These are phyloP conservation scores for Zygoascus tannicola DNA, from an alignment of 805 yeast species.

Conservation along the genomic window DNA sequence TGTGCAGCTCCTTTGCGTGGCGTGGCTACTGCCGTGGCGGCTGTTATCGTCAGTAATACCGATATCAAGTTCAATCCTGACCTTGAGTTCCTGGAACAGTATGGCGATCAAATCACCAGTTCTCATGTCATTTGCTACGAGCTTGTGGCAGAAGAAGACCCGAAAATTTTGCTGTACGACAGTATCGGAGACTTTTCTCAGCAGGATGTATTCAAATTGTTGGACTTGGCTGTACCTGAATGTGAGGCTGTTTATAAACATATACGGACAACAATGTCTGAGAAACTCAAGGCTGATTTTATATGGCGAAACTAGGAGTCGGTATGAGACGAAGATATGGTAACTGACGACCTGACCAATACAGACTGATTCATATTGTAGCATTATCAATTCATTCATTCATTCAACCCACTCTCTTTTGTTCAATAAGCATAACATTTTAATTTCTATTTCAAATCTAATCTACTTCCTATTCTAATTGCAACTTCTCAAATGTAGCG, in stretches of 20 bases:
- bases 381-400: neutral
- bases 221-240: constrained; percentile 43
- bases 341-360: too few relatives aligned
- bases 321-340: neutral
- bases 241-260: constrained; percentile 37
- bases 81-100: constrained; percentile 20
- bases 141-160: constrained; percentile 38
- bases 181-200: constrained; percentile 63
- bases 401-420: too few relatives aligned
- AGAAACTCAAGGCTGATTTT: constrained; percentile 44
- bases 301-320: constrained; percentile 43
- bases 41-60: constrained; percentile 31
- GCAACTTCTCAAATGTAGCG: constrained; percentile 70
- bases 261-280: constrained; percentile 40
- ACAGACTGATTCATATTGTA: neutral
- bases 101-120: constrained; percentile 40
- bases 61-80: constrained; percentile 37
- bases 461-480: constrained; percentile 32
- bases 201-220: constrained; percentile 40
- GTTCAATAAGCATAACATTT: neutral
- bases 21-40: constrained; percentile 51
- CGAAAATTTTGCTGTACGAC: constrained; percentile 58
- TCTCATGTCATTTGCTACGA: constrained; percentile 60
- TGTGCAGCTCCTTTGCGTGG: constrained; percentile 62
- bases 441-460: neutral